Conservation (phyloP, 345 rosid genomes). For the Salix dunnii region DNA sequence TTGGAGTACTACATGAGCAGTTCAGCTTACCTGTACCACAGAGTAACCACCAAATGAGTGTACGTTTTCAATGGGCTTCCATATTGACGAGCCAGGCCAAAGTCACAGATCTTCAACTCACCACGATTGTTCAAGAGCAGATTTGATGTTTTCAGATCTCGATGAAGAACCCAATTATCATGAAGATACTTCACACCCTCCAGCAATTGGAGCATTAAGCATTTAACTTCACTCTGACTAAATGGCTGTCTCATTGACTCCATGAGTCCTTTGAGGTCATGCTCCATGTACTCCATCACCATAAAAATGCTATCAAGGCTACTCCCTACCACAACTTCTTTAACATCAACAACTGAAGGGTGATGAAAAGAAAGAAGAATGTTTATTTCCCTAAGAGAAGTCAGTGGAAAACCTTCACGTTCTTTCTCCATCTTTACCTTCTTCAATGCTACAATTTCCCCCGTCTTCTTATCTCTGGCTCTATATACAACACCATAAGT, state of each 20-base stretch:
- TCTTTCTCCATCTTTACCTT: constrained; percentile 99
- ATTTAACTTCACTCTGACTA: constrained; percentile 98
- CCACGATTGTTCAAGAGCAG: constrained; percentile 89
- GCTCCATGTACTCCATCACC: constrained; percentile 99
- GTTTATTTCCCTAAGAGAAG: constrained; percentile 90
- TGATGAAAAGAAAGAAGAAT: constrained; percentile 97
- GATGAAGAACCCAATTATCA: constrained; percentile 99
- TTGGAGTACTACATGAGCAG: background rate
- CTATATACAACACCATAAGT: constrained; percentile 99
- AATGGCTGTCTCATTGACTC: constrained; percentile 97
- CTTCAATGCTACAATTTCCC: constrained; percentile 95
- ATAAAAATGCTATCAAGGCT: constrained; percentile 92
- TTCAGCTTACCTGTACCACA: constrained; percentile 91
- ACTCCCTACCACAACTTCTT: constrained; percentile 97
- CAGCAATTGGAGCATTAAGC: constrained; percentile 93
- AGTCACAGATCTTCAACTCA: constrained; percentile 96
- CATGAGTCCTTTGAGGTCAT: constrained; percentile 94
- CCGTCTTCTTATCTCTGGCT: constrained; percentile 89
- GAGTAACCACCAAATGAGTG: constrained; percentile 98
- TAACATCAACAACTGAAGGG: constrained; percentile 90
- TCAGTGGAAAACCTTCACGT: constrained; percentile 98
- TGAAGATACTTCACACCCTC: constrained; percentile 95
- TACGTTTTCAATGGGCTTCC: constrained; percentile 96
- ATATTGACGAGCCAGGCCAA: constrained; percentile 98
- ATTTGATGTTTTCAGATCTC: constrained; percentile 96